Base-by-base conservation (phyloP, 1,284 basidiomycete species). In the Sporisorium scitamineum region DNA sequence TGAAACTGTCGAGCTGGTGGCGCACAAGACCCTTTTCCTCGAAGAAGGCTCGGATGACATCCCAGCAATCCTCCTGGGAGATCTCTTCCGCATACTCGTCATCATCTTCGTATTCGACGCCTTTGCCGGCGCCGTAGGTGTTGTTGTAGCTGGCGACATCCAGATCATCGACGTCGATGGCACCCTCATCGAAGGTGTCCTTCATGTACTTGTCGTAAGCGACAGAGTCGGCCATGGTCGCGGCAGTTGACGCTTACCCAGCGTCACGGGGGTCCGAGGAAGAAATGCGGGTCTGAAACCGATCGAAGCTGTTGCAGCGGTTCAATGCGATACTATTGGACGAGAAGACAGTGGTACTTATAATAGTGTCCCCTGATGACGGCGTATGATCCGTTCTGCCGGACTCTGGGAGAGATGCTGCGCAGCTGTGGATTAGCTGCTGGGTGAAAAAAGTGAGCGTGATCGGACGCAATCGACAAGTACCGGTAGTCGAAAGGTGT, bases 1-100 rank as follows among this genome's bases (percentile, higher is more conserved):
- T 95, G 87, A 97, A 99, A 31, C 94, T 96, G 88, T 97, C 95
- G 62, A 99, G 90, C 86, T 99, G 96, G 86, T 99, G 97, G 60
- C 94, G 91, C 63, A 99, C 97, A 67, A 99, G 91, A 87, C 96
- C 96, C 87, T 97, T 97, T 86, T 95, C 93, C 72, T 94, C 92
- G 86, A 99, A 99, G 88, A 97, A 99, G 81, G 93, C 91, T 70
- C 93, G 92, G 83, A 99, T 98, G 55, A 85, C 81, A 53, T 84
- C 83, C 83, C 83, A 84, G 69, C 79, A 83, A 48, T 83, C 82
- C 62, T 85, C 82, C 57, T 84, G 83, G 22, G 76, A 74, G 68
- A 85, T 83, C 54, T 84, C 83, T 51, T 82, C 79, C 26, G 79
- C 61, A 34, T 73, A 78, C 13, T 74, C 72, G 22, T 75, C 80